Percentiles rank a stretch among this genome's conserved stretches.
phyloP scores from a whole-genome alignment of 805 yeast species.

The Cyberlindnera subsufficiens region DNA sequence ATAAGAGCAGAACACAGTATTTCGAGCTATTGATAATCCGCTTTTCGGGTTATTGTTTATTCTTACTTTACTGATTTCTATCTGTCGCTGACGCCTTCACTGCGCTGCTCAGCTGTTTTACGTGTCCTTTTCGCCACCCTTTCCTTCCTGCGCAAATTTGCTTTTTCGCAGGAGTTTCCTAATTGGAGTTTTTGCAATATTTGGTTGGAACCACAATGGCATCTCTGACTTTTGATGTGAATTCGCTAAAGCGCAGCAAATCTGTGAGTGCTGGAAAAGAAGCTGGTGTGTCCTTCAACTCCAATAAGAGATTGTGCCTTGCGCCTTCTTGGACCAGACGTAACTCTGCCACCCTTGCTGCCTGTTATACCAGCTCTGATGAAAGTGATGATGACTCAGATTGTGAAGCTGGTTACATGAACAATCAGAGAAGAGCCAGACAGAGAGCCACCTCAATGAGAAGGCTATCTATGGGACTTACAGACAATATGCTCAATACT shows the following conservation, averaged over 20 bases:
- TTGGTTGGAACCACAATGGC: slow-evolving; percentile 5
- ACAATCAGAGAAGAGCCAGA: slow-evolving; percentile 22
- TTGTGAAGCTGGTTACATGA: slow-evolving; percentile 17
- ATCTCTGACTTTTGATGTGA: slow-evolving; percentile 1
- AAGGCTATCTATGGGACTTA: slow-evolving; percentile 16
- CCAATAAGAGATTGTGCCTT: slow-evolving; percentile 20
- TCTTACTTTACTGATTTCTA: not conserved
- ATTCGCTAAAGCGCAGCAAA: slow-evolving; percentile 16
- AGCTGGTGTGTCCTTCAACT: slow-evolving; percentile 13
- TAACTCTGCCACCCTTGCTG: slow-evolving; percentile 16
- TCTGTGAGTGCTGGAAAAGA: slow-evolving; percentile 9
- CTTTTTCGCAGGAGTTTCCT: not conserved
- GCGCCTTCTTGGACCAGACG: slow-evolving; percentile 16
- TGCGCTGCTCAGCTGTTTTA: slow-evolving; percentile 23
- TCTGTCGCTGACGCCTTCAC: slow-evolving; percentile 24
- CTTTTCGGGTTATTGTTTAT: not conserved
- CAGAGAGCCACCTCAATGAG: slow-evolving; percentile 21
- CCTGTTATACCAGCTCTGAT: slow-evolving; percentile 16
- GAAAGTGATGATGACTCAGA: slow-evolving; percentile 15
- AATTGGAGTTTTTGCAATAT: not conserved
- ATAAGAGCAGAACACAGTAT: too few relatives aligned
- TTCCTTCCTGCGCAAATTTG: slow-evolving; percentile 2
- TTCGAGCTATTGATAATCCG: not conserved
- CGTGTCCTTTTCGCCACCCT: slow-evolving; percentile 11
- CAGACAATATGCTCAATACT: slow-evolving; percentile 13